Evolutionary conservation across 202 grass and related monocot genomes (phyloP), one percentile per base, ranked within the genome.

Genomic region (Sporobolus alterniflorus): DNA sequence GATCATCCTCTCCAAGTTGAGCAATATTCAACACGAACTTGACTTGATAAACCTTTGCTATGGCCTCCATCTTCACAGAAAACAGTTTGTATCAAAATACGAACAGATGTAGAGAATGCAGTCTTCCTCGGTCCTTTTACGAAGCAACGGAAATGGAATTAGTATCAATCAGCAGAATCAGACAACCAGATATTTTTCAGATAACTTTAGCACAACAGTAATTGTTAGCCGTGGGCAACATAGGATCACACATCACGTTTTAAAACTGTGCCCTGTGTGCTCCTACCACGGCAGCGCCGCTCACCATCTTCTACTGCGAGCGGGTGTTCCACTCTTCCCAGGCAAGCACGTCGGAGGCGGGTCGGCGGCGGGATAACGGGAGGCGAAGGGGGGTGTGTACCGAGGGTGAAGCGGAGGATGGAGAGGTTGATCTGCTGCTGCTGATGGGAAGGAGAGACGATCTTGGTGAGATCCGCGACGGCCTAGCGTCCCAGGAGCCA

Each of bases 361-460:
- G 76, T 1, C n/a, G 20, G 13, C 33, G 15, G 74, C 33, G 13
- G 36, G 15, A 11, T 60, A 42, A 31, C 1, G 2, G 28, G 61
- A 59, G 44, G 26, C 3, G 46, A 43, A 39, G 10, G 83, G 5
- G 34, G 15, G 64, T 7, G 28, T 0, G 29, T 89, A 91, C 95
- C 95, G 78, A 98, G 91, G 71, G 96, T 96, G 91, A 98, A 98
- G 54, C 96, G 93, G 55, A 98, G 93, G 69, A 98, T 89, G 56
- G 96, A 98, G 81, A 98, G 85, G 80, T 94, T 85, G 76, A 96
- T 62, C 31, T 64, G 62, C 81, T 97, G 75, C 69, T 91, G 93
- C 74, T 82, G 83, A 64, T 43, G 82, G 24, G 83, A 36, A 50
- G 82, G 34, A n/a, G 93, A 92, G 17, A 89, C 91, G 65, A 96